Evolutionary conservation across 441 rosid genomes (phyloP), one percentile per base, ranked within the genome.

Genomic region (Gossypium davidsonii): DNA sequence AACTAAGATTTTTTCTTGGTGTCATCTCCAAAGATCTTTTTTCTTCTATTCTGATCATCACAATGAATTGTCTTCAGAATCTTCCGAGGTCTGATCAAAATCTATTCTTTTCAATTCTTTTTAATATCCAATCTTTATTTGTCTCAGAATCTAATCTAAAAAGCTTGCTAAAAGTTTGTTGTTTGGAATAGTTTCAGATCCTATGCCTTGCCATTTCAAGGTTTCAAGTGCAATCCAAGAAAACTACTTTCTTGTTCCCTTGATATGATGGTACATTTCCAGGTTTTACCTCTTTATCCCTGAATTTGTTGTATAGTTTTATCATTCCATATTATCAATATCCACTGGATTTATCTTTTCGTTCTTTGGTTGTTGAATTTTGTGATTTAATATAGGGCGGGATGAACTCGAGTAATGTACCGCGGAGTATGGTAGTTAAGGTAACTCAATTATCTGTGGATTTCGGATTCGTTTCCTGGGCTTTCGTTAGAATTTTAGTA

Each of bases 61-160:
- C 64, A 89, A 91, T 91, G 97, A 84, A 83, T 70, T 85, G 88
- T 70, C 90, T 87, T 70, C 90, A 87, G 63, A 79, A 78, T 83
- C 91, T 88, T 25, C 72, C 86, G 18, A 86, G 90, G 96, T 90
- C 6, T 26, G 70, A 23, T 67, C 11, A 4, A 52, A 20, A 9
- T n/a, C 0, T 1, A 31, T 55, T 51, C 48, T 2, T 4, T 55
- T 28, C 18, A 55, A 23, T 52, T 67, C 66, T 56, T 51, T 28
- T 4, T 56, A 8, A 51, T 26, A 51, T 51, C 15, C 26, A 28
- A 25, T 68, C 2, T 17, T 26, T 51, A 8, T 17, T 68, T 11
- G 59, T 51, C 7, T 59, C 62, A 23, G 15, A 57, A 23, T 11
- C 63, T 49, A 23, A n/a, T 26, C 59, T 44, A 15, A 51, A 15